Base-by-base conservation (phyloP, 306 rosid genomes). In the Bauhinia variegata region DNA sequence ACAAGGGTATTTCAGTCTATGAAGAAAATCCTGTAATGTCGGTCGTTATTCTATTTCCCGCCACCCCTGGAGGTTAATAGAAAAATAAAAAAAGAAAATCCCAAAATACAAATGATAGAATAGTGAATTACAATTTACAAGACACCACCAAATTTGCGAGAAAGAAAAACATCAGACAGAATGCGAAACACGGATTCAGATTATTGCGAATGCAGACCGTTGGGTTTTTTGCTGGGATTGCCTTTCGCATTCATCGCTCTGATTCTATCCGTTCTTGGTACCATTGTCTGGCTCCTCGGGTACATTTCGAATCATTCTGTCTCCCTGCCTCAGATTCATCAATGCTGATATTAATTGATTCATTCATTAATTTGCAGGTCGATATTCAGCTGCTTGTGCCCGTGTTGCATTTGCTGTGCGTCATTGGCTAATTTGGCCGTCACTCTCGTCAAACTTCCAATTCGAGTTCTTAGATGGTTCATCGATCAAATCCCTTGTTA, bases 211-310 rank as follows among this genome's bases (percentile, higher is more conserved):
- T 92, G 97, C 80, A 87, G 88, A 73, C 96, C 96, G 10, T 68
- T 89, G 46, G 97, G 96, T 19, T 89, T 92, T 54, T 75, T 89
- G 67, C 37, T 92, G 53, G 97, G 97, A 14, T 74, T 92, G 33
- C 96, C 97, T 15, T 92, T 92, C 54, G 92, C 96, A 4, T 42
- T 92, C 16, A 18, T 87, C 49, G 92, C 95, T 3, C 55, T 89
- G 74, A 39, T 87, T 37, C 44, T 92, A 16, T 86, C 96, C 2
- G 70, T 82, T 0, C 58, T 89, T 0, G 96, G 98, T 7, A 95
- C 95, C 0, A 75, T 92, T 36, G 37, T 92, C 15, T 92, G 96
- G 96, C 10, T 87, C 67, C 8, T 92, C 6, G 95, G 95, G 96
- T 89, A 31, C 9, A n/a, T 28, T 8, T 16, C 41, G n/a, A n/a